Evolutionary conservation across 257 asterid genomes (phyloP).

Genomic region (Scutellaria galericulata): DNA sequence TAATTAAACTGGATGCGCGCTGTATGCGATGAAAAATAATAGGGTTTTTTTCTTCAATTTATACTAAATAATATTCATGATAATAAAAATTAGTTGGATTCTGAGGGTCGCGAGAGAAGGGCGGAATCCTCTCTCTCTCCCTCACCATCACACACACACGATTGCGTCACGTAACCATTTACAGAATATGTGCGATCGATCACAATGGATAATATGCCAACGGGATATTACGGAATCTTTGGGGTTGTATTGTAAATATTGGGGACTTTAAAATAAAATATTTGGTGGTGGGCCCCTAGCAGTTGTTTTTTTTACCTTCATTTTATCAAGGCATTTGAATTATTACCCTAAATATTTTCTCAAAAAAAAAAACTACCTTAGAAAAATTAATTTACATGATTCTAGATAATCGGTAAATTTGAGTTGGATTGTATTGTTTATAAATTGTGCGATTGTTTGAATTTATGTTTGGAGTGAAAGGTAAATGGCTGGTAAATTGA

Average conservation of each 20-base stretch:
- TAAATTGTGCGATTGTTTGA: too few species aligned
- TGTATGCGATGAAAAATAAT: constrained; percentile 19
- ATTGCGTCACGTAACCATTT: constrained; percentile 2
- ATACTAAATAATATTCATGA: background rate
- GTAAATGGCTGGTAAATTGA: too few species aligned
- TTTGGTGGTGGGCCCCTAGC: background rate
- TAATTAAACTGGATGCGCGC: constrained; percentile 25
- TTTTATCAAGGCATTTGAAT: background rate
- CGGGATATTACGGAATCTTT: constrained; percentile 21
- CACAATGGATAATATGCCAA: background rate
- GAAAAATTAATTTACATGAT: too few species aligned
- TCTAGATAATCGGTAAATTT: too few species aligned
- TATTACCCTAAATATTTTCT: too few species aligned
- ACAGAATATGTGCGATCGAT: background rate
- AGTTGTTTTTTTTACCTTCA: background rate
- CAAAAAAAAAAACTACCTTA: too few species aligned
- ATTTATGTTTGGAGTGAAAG: too few species aligned
- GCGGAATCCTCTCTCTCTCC: constrained; percentile 29
- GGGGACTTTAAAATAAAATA: background rate
- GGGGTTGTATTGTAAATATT: constrained; percentile 14
- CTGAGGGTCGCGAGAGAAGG: constrained; percentile 41
- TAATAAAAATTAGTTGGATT: constrained; percentile 15
- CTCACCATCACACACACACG: constrained; percentile 26
- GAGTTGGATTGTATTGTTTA: too few species aligned
- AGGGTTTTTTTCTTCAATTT: constrained; percentile 5